These are phyloP conservation scores for Phytophthora quininea DNA, from an alignment of 352 stramenopile genomes.

Conservation along the genomic window DNA sequence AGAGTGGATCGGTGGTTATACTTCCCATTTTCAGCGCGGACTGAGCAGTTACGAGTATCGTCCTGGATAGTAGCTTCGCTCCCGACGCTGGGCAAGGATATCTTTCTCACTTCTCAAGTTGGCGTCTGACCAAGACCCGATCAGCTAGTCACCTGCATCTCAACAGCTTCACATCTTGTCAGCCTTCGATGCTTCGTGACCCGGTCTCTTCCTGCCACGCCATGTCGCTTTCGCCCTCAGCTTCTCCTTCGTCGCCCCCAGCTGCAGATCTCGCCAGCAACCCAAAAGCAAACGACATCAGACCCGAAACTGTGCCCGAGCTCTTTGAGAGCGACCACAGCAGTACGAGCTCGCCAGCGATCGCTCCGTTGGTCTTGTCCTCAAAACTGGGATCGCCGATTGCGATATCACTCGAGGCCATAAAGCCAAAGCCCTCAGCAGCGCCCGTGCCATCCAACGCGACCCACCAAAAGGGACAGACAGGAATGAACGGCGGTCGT, in stretches of 20 bases:
- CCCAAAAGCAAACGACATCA: constrained; percentile 8
- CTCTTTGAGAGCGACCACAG: constrained; percentile 27
- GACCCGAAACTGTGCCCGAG: constrained; percentile 18
- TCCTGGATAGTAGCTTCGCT: too few species aligned
- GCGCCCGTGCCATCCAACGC: constrained; percentile 38
- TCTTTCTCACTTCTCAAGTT: constrained; percentile 65
- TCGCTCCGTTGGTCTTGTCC: constrained; percentile 28
- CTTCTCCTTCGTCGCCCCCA: constrained; percentile 12
- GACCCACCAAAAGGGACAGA: constrained; percentile 54
- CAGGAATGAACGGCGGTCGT: constrained; percentile 88
- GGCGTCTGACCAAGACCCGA: constrained; percentile 10
- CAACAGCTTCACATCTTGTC: constrained; percentile 2
- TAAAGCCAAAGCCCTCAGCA: constrained; percentile 15
- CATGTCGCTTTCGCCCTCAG: constrained; percentile 29
- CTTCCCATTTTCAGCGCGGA: not conserved
- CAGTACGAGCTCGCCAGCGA: constrained; percentile 31
- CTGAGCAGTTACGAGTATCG: too few species aligned
- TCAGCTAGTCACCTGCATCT: constrained; percentile 9
- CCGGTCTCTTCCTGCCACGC: constrained; percentile 15
- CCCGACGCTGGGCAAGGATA: constrained; percentile 28
- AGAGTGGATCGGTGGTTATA: too few species aligned
- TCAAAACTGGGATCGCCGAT: constrained; percentile 34
- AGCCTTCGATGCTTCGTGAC: constrained; percentile 34
- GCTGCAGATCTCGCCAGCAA: constrained; percentile 14
- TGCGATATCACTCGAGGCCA: constrained; percentile 25